Evolutionary conservation across 2,329 filamentous ascomycete species (phyloP), one percentile per base, ranked within the genome.

Genomic region (Helotiales sp.): DNA sequence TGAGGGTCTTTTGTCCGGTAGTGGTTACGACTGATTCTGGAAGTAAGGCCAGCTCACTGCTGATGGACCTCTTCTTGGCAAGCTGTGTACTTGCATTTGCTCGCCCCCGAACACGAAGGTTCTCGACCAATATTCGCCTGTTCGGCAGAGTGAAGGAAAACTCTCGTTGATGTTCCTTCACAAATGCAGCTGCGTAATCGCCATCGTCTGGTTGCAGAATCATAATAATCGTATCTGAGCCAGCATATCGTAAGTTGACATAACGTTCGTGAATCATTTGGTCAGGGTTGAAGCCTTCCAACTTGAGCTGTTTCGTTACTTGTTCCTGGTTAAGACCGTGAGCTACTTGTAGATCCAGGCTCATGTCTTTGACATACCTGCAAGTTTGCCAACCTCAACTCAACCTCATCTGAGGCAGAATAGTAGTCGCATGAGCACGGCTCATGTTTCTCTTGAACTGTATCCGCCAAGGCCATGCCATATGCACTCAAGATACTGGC

Each of bases 401-500:
- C 27, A 7, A 58, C 47, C n/a, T 58, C 55, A 31, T 61, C 47
- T 0, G 52, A 33, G 5, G 56, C 51, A 6, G 56, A 52, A 8
- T 40, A 52, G 51, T 54, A 58, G 25, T 58, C 55, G 25, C 55
- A 58, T 46, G 57, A 52, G 40, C 52, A 55, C 1, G 89, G 88
- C 68, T 92, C 89, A 67, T 96, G 93, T 29, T 87, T 81, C 74
- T 97, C 93, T 63, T 96, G 90, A 0, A 96, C 93, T 0, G 96
- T 91, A 67, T 96, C 92, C 9, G 93, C 93, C 3, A 96, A 76
- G 0, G 92, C 91, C 90, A 96, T 96, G 8, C 92, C 92, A 65
- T 96, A 96, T 0, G 92, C 92, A 1, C 91, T 96, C 0, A 96
- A 78, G 1, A 96, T 90, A 0, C 90, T 95, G 0, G 91, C 95